Conservation (phyloP, 1,284 basidiomycete species). For the Mycosarcoma mackinlayi region DNA sequence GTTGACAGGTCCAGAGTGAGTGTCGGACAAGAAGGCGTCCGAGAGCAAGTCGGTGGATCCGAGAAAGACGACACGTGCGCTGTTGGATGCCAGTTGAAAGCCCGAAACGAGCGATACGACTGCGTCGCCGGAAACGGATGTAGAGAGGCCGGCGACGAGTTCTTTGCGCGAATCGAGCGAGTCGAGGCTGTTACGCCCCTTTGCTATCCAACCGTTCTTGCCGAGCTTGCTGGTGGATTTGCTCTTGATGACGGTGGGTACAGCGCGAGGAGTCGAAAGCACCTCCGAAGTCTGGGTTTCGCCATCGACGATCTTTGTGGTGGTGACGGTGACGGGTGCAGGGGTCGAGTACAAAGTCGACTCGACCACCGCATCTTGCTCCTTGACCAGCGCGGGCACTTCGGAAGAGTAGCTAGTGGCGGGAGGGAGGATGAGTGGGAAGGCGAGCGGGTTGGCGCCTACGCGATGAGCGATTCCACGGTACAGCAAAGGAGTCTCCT, state of each 20-base stretch:
- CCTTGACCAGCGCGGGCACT: conserved; percentile 73
- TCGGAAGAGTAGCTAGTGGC: conserved; percentile 72
- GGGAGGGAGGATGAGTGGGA: conserved; percentile 84
- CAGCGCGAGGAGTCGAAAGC: conserved; percentile 38
- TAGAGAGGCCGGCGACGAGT: conserved; percentile 48
- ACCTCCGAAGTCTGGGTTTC: conserved; percentile 18
- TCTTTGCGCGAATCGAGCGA: conserved; percentile 36
- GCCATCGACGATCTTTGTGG: conserved; percentile 38
- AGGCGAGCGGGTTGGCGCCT: conserved; percentile 82
- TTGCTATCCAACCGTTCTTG: conserved; percentile 44
- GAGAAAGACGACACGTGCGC: conserved; percentile 80
- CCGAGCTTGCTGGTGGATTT: conserved; percentile 27
- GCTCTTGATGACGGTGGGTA: conserved; percentile 33
- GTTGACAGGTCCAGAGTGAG: conserved; percentile 73
- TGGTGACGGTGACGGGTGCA: conserved; percentile 36
- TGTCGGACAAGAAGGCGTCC: conserved; percentile 54
- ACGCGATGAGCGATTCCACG: conserved; percentile 79
- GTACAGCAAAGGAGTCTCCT: conserved; percentile 75
- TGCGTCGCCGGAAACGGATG: conserved; percentile 8
- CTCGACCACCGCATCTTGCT: conserved; percentile 14
- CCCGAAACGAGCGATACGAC: conserved; percentile 78
- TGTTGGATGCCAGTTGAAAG: conserved; percentile 83
- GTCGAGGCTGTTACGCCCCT: conserved; percentile 36
- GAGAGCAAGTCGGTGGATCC: conserved; percentile 84
- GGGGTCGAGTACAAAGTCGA: conserved; percentile 38